Conservation (phyloP, 176 grass and related monocot genomes). For the Ensete ventricosum region DNA sequence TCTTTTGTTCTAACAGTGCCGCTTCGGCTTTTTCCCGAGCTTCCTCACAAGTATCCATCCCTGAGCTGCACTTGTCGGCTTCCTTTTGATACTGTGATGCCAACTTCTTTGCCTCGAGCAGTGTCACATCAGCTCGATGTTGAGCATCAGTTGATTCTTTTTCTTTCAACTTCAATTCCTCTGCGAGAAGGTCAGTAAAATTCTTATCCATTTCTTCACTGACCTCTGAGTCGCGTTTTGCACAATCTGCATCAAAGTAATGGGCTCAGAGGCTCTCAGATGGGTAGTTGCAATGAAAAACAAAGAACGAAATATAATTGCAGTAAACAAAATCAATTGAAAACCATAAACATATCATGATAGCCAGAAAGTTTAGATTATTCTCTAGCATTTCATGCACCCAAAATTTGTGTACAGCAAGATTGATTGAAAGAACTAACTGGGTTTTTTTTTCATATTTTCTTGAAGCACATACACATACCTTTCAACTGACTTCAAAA, state of each 20-base stretch:
- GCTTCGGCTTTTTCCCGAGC: constrained; percentile 63
- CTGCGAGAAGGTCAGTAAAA: constrained; percentile 61
- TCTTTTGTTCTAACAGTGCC: constrained; percentile 49
- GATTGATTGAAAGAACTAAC: no score
- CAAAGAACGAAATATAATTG: background rate
- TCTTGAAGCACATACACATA: no score
- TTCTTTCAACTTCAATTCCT: constrained; percentile 80
- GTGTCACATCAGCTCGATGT: constrained; percentile 61
- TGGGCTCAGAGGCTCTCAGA: background rate
- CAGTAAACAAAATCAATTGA: background rate
- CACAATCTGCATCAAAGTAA: constrained; percentile 45
- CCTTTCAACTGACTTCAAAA: no score
- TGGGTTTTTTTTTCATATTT: no score
- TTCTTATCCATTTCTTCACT: constrained; percentile 85
- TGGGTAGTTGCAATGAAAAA: background rate
- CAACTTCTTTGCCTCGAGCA: constrained; percentile 87
- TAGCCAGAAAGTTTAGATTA: no score
- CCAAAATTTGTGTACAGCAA: no score
- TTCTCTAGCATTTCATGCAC: no score
- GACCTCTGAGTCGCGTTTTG: constrained; percentile 43
- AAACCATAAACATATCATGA: no score
- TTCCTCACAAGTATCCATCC: constrained; percentile 97
- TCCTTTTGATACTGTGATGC: constrained; percentile 96
- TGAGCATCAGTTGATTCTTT: constrained; percentile 66
- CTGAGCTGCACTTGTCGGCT: constrained; percentile 93